These are phyloP conservation scores for Boletus semigastroideus DNA, from an alignment of 1,284 basidiomycete species.

Conservation along the genomic window DNA sequence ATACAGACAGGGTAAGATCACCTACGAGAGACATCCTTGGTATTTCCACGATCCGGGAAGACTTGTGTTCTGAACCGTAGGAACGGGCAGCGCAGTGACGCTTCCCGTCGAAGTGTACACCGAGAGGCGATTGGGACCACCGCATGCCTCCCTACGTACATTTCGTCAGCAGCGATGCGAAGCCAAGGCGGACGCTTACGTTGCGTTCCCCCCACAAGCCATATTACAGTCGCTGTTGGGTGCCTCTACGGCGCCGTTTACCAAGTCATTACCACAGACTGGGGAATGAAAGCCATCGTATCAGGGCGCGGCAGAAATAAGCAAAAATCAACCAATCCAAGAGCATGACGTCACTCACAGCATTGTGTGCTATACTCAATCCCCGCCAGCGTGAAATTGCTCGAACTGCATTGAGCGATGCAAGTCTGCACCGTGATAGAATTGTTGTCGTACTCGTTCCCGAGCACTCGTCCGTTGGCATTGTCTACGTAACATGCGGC, in stretches of 20 bases:
- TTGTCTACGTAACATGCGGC: constrained; percentile 46
- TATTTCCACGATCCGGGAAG: constrained; percentile 66
- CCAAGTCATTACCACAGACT: constrained; percentile 65
- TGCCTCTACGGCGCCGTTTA: constrained; percentile 55
- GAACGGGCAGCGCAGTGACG: constrained; percentile 58
- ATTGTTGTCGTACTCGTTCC: constrained; percentile 31
- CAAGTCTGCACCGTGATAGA: constrained; percentile 48
- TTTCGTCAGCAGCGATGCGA: neutral
- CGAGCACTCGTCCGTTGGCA: constrained; percentile 49
- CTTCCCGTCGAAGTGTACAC: constrained; percentile 57
- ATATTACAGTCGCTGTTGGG: constrained; percentile 58
- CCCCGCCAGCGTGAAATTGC: constrained; percentile 49
- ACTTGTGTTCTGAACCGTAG: constrained; percentile 49
- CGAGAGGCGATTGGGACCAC: constrained; percentile 67
- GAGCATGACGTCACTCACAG: constrained; percentile 42
- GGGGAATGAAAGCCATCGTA: constrained; percentile 8
- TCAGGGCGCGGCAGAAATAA: neutral
- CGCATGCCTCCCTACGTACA: constrained; percentile 59
- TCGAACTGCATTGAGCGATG: constrained; percentile 41
- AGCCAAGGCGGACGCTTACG: constrained; percentile 41
- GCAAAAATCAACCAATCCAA: no score
- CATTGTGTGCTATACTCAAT: constrained; percentile 50
- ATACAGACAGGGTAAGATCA: neutral
- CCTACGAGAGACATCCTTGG: constrained; percentile 64
- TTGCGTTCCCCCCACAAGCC: constrained; percentile 62